Base-by-base conservation (phyloP, 768 basidiomycete genomes). In the Leccinum longicurvipes region DNA sequence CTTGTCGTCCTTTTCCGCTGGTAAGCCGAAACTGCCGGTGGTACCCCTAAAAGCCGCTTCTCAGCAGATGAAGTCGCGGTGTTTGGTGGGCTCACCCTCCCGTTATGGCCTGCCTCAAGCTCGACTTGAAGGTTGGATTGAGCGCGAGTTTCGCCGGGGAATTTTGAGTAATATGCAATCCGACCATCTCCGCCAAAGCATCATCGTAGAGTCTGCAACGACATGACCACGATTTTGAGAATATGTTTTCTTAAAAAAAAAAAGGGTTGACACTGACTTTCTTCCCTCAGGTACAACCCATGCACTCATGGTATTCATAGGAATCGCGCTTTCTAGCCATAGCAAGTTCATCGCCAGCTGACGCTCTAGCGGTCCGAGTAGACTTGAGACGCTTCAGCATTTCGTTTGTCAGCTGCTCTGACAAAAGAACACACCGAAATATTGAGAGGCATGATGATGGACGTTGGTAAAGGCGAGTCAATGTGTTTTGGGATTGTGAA, bases 371-470 rank as follows among this genome's bases (percentile, higher is more conserved):
- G 90, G 83, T 2, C 82, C 84, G 34, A 97, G 73, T 24, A 96
- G 75, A 51, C 92, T 93, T 54, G 56, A 2, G 17, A 42, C 9
- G 15, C 17, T 50, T 66, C 44, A 63, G 56, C 49, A 15, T 15
- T 32, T 52, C 19, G 19, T 42, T 46, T 29, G 10, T 19, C 4
- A 14, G 12, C 1, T 8, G 9, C 11, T 45, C 9, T 6, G 47
- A 50, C 23, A 17, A 50, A 25, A 41, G 34, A 57, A 69, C 77
- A 60, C 58, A 91, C 89, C 93, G 84, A 73, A 93, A 93, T 71
- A 97, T 86, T 24, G 91, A 87, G 50, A 97, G 81, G 73, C 93
- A 93, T 74, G 89, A 87, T 3, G 92, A 93, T 9, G 94, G 92
- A 17, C 83, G 80, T 64, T 87, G 83, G 67, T 94, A 97, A 49